Evolutionary conservation across 371 early-diverging fungal species (phyloP).

Genomic region (Neoconidiobolus thromboides): DNA sequence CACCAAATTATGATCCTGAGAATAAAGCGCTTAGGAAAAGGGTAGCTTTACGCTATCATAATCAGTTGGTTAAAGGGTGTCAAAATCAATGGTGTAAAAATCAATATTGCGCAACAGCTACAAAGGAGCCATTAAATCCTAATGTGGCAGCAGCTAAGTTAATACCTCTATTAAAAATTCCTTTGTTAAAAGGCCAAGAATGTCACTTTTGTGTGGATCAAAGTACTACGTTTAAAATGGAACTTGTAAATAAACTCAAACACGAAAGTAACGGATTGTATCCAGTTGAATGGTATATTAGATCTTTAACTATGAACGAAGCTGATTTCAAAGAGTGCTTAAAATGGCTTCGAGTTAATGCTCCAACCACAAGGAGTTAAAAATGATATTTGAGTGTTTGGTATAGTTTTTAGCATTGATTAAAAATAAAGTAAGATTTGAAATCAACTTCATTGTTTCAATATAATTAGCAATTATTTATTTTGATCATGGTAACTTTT

Average conservation of each 20-base stretch:
- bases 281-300: conserved; percentile 16
- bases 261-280: conserved; percentile 15
- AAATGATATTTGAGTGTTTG: no score
- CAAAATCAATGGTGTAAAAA: conserved; percentile 45
- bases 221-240: conserved; percentile 22
- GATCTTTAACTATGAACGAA: conserved; percentile 31
- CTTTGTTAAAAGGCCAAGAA: conserved; percentile 10
- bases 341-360: conserved; percentile 36
- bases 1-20: conserved; percentile 50
- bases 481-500: no score
- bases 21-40: conserved; percentile 50
- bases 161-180: conserved; percentile 21
- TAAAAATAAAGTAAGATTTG: no score
- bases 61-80: conserved; percentile 65
- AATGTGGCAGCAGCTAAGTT: conserved; percentile 41
- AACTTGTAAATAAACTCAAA: conserved; percentile 22
- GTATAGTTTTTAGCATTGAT: no score
- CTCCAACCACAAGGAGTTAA: conserved; percentile 13
- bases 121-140: conserved; percentile 29
- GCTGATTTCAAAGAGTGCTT: conserved; percentile 33
- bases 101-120: conserved; percentile 41
- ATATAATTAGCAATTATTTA: no score
- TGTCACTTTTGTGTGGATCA: conserved; percentile 51
- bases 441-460: no score
- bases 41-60: conserved; percentile 43